Evolutionary conservation across 345 rosid genomes (phyloP).

Genomic region (Lenwebbia sp.): DNA sequence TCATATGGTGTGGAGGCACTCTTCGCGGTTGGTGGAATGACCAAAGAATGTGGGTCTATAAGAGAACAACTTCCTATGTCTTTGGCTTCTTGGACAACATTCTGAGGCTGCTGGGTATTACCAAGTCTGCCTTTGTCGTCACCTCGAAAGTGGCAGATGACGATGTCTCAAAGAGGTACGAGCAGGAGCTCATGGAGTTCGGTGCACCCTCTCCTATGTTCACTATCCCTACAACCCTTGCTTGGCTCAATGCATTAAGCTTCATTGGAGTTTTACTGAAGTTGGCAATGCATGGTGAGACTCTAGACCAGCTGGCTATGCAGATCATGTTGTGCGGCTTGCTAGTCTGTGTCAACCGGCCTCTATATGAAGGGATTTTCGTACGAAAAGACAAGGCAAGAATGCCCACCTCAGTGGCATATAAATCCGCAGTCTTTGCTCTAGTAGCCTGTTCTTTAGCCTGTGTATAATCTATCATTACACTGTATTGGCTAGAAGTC

Average conservation of each 20-base stretch:
- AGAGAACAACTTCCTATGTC: slow-evolving; percentile 27
- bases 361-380: slow-evolving; percentile 22
- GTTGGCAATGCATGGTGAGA: background rate
- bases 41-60: slow-evolving; percentile 32
- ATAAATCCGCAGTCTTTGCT: slow-evolving; percentile 10
- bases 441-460: slow-evolving; percentile 12
- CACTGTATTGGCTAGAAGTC: background rate
- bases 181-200: slow-evolving; percentile 22
- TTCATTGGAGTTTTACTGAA: slow-evolving; percentile 9
- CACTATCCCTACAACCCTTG: slow-evolving; percentile 22
- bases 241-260: slow-evolving; percentile 26
- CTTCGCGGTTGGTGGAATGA: slow-evolving; percentile 30
- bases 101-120: slow-evolving; percentile 13
- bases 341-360: slow-evolving; percentile 25
- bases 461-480: background rate
- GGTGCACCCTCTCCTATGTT: slow-evolving; percentile 36
- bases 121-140: slow-evolving; percentile 20
- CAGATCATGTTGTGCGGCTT: slow-evolving; percentile 22
- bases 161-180: slow-evolving; percentile 12
- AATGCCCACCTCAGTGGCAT: slow-evolving; percentile 17
- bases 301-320: slow-evolving; percentile 7
- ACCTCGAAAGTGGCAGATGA: slow-evolving; percentile 25
- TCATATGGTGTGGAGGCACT: slow-evolving; percentile 21
- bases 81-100: slow-evolving; percentile 22
- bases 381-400: slow-evolving; percentile 28